These are phyloP conservation scores for Blastocystis sp. DNA, from an alignment of 352 stramenopile species.

Conservation along the genomic window DNA sequence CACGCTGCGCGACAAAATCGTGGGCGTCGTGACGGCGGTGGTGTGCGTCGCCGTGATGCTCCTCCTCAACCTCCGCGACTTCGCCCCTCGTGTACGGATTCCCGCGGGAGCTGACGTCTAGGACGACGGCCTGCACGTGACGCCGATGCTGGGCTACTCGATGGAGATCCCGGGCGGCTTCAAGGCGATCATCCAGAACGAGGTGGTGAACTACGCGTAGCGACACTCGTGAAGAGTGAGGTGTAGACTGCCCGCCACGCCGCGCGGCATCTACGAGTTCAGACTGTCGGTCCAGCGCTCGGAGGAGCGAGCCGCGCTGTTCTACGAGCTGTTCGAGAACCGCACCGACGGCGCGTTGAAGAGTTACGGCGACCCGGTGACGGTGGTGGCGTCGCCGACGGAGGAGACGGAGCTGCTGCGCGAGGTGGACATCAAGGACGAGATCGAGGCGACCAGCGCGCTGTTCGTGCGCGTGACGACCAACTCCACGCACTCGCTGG, in stretches of 20 bases:
- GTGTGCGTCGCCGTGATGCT: slow-evolving; percentile 23
- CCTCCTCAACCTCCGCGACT: slow-evolving; percentile 24
- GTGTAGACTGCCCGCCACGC: neutral
- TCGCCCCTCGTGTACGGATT: neutral
- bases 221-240: neutral
- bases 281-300: neutral
- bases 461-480: slow-evolving; percentile 45
- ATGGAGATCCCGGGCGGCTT: slow-evolving; percentile 16
- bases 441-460: neutral
- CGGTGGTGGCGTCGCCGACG: neutral
- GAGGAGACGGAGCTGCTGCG: slow-evolving; percentile 21
- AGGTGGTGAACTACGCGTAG: neutral
- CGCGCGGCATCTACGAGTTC: neutral
- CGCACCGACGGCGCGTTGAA: neutral
- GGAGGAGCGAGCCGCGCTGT: neutral
- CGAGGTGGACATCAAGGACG: slow-evolving; percentile 8
- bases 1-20: neutral
- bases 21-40: slow-evolving; percentile 3
- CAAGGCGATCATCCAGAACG: neutral
- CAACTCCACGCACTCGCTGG: slow-evolving; percentile 47
- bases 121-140: slow-evolving; percentile 16
- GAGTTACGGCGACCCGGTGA: neutral
- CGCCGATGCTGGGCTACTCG: slow-evolving; percentile 19
- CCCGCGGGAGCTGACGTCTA: neutral
- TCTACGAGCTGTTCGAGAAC: slow-evolving; percentile 13